Conservation (phyloP, 1,139 yeast species). For the Starmera stellimalicola region DNA sequence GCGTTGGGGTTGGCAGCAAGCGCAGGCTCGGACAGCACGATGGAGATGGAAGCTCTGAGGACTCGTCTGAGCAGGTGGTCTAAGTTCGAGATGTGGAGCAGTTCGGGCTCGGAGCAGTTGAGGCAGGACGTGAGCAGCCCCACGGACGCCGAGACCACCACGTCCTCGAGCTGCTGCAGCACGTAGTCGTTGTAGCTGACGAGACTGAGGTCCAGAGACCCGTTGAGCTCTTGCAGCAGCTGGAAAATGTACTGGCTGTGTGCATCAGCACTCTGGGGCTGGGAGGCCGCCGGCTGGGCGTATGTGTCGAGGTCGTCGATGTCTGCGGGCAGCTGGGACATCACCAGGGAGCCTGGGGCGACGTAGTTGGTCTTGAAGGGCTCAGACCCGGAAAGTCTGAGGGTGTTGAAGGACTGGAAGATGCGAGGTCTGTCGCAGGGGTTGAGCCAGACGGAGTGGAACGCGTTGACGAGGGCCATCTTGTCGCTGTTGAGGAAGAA, state of each 20-base stretch:
- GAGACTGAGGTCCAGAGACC: conserved; percentile 30
- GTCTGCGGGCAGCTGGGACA: conserved; percentile 29
- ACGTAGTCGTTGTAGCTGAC: conserved; percentile 39
- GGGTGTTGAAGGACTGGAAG: conserved; percentile 40
- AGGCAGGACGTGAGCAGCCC: conserved; percentile 29
- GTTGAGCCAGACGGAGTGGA: conserved; percentile 42
- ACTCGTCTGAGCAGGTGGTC: conserved; percentile 18
- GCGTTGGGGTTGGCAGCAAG: background rate
- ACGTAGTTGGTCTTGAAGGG: conserved; percentile 44
- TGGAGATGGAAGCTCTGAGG: background rate
- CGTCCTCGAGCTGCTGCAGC: conserved; percentile 54
- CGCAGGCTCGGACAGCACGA: background rate
- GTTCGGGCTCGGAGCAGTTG: conserved; percentile 20
- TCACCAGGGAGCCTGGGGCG: conserved; percentile 41
- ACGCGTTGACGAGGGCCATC: conserved; percentile 49
- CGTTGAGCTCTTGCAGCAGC: conserved; percentile 22
- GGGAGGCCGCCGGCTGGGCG: conserved; percentile 6
- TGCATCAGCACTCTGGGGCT: too few species aligned
- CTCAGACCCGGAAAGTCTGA: conserved; percentile 44
- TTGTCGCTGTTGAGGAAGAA: conserved; percentile 72
- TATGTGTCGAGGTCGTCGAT: conserved; percentile 12
- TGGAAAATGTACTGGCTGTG: conserved; percentile 26
- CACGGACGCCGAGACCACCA: conserved; percentile 64
- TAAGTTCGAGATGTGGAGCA: conserved; percentile 63
- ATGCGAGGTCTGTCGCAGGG: conserved; percentile 40